Percentiles rank a stretch among this genome's conserved stretches.
Evolutionary conservation across 2,329 filamentous ascomycete species (phyloP).

Genomic region (Fonsecaea pugnacius): DNA sequence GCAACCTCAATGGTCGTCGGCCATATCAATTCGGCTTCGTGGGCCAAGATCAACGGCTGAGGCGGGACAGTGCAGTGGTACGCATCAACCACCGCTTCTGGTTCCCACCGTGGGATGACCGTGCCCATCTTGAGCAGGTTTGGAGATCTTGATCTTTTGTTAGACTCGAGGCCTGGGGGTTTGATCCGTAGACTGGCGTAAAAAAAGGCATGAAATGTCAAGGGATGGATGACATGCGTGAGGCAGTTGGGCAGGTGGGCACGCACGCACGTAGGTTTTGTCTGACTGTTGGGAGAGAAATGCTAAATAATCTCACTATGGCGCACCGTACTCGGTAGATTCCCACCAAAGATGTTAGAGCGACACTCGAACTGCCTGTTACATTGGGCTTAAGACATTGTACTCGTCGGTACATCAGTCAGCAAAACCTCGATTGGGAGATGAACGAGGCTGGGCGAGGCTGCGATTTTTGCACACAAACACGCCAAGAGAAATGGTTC

Average conservation of each 20-base stretch:
- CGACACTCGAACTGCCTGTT: neutral
- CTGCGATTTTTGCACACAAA: neutral
- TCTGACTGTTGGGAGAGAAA: neutral
- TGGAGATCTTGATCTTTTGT: neutral
- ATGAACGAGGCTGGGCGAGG: neutral
- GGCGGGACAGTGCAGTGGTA: neutral
- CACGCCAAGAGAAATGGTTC: neutral
- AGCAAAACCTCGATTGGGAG: neutral
- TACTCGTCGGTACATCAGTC: neutral
- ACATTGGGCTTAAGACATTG: neutral
- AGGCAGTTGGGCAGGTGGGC: no score
- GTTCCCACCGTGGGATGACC: neutral
- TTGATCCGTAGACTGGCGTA: no score
- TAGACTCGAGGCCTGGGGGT: neutral
- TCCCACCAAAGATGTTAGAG: no score
- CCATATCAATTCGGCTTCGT: neutral
- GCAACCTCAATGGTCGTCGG: neutral
- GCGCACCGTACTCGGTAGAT: no score
- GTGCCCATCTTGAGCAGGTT: neutral
- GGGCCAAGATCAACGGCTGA: neutral
- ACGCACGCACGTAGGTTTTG: neutral
- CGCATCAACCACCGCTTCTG: neutral
- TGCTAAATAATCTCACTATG: no score
- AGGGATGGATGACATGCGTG: neutral
- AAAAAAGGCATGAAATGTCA: neutral